Evolutionary conservation across 2,329 filamentous ascomycete genomes (phyloP).

Genomic region (Phoma sp.): DNA sequence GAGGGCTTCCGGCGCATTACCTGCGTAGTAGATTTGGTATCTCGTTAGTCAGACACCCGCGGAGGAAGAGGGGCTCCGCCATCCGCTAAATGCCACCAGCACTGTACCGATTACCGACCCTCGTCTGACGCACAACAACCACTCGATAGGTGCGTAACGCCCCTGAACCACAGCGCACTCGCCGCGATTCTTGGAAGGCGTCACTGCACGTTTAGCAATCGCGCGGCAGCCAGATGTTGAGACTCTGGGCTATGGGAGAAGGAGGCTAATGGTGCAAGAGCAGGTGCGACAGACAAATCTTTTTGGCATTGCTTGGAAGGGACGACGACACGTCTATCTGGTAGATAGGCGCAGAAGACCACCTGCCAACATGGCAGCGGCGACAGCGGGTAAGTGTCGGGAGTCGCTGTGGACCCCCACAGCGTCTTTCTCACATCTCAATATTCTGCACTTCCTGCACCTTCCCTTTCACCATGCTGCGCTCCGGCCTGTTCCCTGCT

Average conservation of each 20-base stretch:
- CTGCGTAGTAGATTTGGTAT: constrained; percentile 20
- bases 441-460: constrained; percentile 28
- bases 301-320: constrained; percentile 11
- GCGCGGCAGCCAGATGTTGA: constrained; percentile 5
- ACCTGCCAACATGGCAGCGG: constrained; percentile 49
- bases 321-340: constrained; percentile 13
- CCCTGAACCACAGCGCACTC: constrained; percentile 20
- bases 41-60: constrained; percentile 36
- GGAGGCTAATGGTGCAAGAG: constrained; percentile 28
- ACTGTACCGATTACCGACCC: constrained; percentile 25
- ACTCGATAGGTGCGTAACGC: constrained; percentile 41
- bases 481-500: constrained; percentile 31
- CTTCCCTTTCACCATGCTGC: constrained; percentile 23
- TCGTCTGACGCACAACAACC: constrained; percentile 37
- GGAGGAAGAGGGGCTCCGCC: constrained; percentile 39
- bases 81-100: constrained; percentile 45
- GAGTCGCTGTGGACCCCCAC: constrained; percentile 30
- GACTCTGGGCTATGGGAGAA: neutral
- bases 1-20: constrained; percentile 20
- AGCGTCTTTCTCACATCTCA: constrained; percentile 29
- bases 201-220: constrained; percentile 1
- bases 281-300: constrained; percentile 23
- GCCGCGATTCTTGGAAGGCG: neutral
- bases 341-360: constrained; percentile 30
- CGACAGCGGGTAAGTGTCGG: constrained; percentile 51